A percentile compares a stretch with the other conserved stretches of the same genome.
These are phyloP conservation scores for Fomitopsis palustris DNA, from an alignment of 1,284 basidiomycete genomes.

Conservation along the genomic window DNA sequence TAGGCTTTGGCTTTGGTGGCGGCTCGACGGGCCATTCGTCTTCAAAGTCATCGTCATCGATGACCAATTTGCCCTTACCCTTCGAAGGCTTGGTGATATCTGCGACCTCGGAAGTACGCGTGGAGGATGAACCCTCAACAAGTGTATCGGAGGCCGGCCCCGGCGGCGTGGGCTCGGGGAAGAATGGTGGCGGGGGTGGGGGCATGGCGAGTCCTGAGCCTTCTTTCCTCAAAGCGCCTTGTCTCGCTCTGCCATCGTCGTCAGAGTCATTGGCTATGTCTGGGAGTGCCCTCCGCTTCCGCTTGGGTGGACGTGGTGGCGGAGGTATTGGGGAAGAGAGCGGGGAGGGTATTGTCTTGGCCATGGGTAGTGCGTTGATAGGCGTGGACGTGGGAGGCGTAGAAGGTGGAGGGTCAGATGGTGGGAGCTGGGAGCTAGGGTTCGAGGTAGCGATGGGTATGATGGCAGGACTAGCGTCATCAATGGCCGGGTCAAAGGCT, in stretches of 20 bases:
- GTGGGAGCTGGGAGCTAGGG: slow-evolving; percentile 27
- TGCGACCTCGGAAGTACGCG: slow-evolving; percentile 1
- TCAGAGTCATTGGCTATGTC: slow-evolving; percentile 8
- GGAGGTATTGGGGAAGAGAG: slow-evolving; percentile 26
- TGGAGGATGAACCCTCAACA: slow-evolving; percentile 1
- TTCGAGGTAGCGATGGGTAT: slow-evolving; percentile 29
- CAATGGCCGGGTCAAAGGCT: neutral
- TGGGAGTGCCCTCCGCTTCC: slow-evolving; percentile 25
- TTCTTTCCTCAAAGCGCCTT: neutral
- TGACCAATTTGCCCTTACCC: slow-evolving; percentile 11
- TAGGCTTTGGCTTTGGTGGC: neutral
- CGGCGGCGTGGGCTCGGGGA: slow-evolving; percentile 13
- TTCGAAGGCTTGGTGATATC: slow-evolving; percentile 6
- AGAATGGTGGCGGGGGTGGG: slow-evolving; percentile 15
- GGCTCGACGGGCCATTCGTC: slow-evolving; percentile 14
- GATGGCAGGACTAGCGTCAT: slow-evolving; percentile 23
- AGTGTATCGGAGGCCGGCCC: slow-evolving; percentile 8
- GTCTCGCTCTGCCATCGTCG: slow-evolving; percentile 10
- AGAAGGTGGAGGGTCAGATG: slow-evolving; percentile 29
- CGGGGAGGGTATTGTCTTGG: slow-evolving; percentile 12
- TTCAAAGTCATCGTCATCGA: slow-evolving; percentile 9
- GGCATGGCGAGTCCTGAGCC: neutral
- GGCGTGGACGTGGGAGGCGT: slow-evolving; percentile 13
- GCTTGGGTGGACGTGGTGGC: slow-evolving; percentile 21
- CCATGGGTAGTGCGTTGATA: slow-evolving; percentile 2